Conservation (phyloP, 768 basidiomycete genomes). For the Boletus barrowsii region DNA sequence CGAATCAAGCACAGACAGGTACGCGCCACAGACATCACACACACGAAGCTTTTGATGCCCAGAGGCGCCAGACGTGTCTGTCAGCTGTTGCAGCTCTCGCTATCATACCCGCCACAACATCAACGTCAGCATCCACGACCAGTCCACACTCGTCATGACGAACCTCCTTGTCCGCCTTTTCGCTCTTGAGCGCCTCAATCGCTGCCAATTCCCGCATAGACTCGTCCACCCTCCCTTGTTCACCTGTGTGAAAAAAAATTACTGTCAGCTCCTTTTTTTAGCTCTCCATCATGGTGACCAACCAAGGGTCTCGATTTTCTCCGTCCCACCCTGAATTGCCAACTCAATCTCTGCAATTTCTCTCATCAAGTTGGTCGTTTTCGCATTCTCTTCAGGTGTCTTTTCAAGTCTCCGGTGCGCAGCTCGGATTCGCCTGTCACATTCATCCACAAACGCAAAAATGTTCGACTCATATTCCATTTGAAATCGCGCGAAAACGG, state of each 20-base stretch:
- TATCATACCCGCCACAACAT: conserved; percentile 29
- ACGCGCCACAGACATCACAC: conserved; percentile 99
- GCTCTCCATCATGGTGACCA: conserved; percentile 26
- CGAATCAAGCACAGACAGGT: conserved; percentile 95
- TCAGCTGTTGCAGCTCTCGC: conserved; percentile 93
- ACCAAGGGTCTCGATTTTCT: conserved; percentile 95
- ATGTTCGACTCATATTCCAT: conserved; percentile 96
- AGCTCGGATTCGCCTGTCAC: conserved; percentile 91
- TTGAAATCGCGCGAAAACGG: conserved; percentile 84
- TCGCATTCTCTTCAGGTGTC: conserved; percentile 99
- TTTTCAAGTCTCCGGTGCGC: conserved; percentile 96
- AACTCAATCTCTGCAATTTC: conserved; percentile 99
- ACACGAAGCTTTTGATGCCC: conserved; percentile 99
- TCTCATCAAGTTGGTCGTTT: conserved; percentile 97
- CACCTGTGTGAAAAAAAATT: conserved; percentile 49
- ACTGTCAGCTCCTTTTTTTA: not conserved
- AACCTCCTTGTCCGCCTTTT: conserved; percentile 95
- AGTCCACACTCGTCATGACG: conserved; percentile 9
- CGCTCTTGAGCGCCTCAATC: conserved; percentile 94
- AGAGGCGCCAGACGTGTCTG: conserved; percentile 96
- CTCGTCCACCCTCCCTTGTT: conserved; percentile 99
- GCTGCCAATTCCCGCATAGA: conserved; percentile 97
- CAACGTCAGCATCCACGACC: conserved; percentile 1
- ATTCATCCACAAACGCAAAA: conserved; percentile 95
- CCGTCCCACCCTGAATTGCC: conserved; percentile 97